Percentiles rank a stretch among this genome's conserved stretches.
These are phyloP conservation scores for Lachnellula subtilissima DNA, from an alignment of 2,329 filamentous ascomycete genomes.

Conservation along the genomic window DNA sequence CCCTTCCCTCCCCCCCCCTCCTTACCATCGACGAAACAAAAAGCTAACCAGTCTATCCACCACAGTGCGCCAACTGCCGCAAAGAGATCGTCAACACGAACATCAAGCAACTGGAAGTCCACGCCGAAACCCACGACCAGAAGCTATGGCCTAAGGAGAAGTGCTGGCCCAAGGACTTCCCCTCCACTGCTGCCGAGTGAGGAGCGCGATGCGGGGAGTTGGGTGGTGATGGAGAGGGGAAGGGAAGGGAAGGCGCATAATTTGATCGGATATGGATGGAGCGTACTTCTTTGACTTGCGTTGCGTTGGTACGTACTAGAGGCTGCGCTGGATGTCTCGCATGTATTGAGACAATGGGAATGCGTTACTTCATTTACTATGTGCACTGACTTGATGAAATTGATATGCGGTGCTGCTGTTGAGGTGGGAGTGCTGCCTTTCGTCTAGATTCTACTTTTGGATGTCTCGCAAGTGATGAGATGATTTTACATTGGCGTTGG, in stretches of 20 bases:
- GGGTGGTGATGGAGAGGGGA: not conserved
- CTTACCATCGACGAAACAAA: not conserved
- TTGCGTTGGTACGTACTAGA: not conserved
- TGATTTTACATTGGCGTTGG: too few relatives aligned
- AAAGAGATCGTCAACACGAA: slow-evolving; percentile 50
- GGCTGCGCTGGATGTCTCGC: not conserved
- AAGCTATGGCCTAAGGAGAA: slow-evolving; percentile 52
- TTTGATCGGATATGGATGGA: not conserved
- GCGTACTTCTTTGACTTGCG: not conserved
- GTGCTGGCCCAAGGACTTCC: slow-evolving; percentile 51
- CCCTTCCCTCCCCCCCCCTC: not conserved
- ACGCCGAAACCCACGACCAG: slow-evolving; percentile 46
- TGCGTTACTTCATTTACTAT: too few relatives aligned
- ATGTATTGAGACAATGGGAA: not conserved
- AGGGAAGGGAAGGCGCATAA: not conserved
- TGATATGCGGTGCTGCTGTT: too few relatives aligned
- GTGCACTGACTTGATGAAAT: too few relatives aligned
- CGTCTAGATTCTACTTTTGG: too few relatives aligned
- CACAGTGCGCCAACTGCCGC: slow-evolving; percentile 46
- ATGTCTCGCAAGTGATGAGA: too few relatives aligned
- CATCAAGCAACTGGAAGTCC: slow-evolving; percentile 46
- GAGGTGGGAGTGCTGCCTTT: too few relatives aligned
- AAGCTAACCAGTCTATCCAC: not conserved
- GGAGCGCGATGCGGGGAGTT: slow-evolving; percentile 1
- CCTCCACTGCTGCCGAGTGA: slow-evolving; percentile 7